Evolutionary conservation across 805 yeast genomes (phyloP), one percentile per base, ranked within the genome.

Genomic region (Ogataea naganishii): DNA sequence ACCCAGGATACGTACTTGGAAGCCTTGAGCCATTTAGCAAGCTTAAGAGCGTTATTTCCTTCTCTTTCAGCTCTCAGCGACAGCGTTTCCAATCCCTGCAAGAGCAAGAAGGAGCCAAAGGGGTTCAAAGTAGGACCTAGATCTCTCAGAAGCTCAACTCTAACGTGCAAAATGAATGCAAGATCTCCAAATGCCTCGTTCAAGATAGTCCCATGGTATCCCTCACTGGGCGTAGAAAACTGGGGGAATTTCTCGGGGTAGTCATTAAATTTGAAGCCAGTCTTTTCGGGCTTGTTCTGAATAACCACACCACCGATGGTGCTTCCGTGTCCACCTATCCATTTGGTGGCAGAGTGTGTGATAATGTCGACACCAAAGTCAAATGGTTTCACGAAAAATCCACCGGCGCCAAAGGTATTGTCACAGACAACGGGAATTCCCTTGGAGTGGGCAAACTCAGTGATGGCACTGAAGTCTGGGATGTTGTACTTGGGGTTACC

Each of bases 271-370:
- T 89, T 94, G 69, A 89, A 89, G 29, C 81, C 88, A 21, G 86
- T 74, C 55, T 89, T 96, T 13, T 42, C 36, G 13, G 47, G 44
- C 28, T 51, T 48, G 26, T 50, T 53, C 41, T 32, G 52, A 27
- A 89, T 69, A 41, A 89, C 68, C 31, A 79, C 82, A 66, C 97
- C 97, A 31, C 81, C 96, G 56, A 88, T 78, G 25, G 96, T 84
- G 34, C 82, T 85, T 52, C 97, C 96, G 53, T 88, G 96, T 36
- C 96, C 97, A 40, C 95, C 95, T 43, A 88, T 88, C 96, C 96
- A 89, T 59, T 88, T 88, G 36, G 97, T 88, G 32, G 96, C 95
- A 37, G 96, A 86, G 58, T 88, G 95, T 14, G 81, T 81, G 20
- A 89, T 80, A 41, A 88, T 80, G 54, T 88, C 96, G 27, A 85